Conservation (phyloP, 768 basidiomycete genomes). For the Termitomyces sp. region DNA sequence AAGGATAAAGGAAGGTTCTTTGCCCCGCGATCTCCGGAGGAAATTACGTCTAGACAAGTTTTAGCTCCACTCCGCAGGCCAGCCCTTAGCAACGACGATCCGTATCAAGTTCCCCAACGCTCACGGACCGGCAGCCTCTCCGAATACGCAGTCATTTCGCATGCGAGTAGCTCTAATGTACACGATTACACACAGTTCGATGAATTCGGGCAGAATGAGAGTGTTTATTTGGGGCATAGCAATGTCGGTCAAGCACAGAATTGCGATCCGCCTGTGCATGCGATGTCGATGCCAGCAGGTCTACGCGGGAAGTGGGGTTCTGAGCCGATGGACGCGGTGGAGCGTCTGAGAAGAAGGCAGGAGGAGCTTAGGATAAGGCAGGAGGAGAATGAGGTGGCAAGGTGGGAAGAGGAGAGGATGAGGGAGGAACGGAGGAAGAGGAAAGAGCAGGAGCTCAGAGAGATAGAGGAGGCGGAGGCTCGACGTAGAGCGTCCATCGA, state of each 20-base stretch:
- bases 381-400: slow-evolving; percentile 36
- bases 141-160: slow-evolving; percentile 35
- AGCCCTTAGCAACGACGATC: background rate
- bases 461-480: slow-evolving; percentile 39
- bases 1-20: slow-evolving; percentile 31
- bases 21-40: slow-evolving; percentile 5
- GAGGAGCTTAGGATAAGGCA: slow-evolving; percentile 23
- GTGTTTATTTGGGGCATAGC: slow-evolving; percentile 6
- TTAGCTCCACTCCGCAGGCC: slow-evolving; percentile 13
- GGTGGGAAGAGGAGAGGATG: slow-evolving; percentile 37
- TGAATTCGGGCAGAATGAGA: slow-evolving; percentile 14
- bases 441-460: slow-evolving; percentile 36
- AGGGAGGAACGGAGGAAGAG: slow-evolving; percentile 32
- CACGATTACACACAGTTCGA: slow-evolving; percentile 14
- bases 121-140: slow-evolving; percentile 30
- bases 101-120: slow-evolving; percentile 13
- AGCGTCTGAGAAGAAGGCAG: slow-evolving; percentile 24
- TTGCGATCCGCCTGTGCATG: slow-evolving; percentile 1
- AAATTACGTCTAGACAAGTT: slow-evolving; percentile 12
- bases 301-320: slow-evolving; percentile 32
- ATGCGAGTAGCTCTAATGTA: slow-evolving; percentile 25
- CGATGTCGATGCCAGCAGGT: slow-evolving; percentile 15
- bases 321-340: slow-evolving; percentile 25
- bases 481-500: slow-evolving; percentile 32
- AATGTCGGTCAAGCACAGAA: slow-evolving; percentile 1